Evolutionary conservation across 2,329 filamentous ascomycete species (phyloP).

Genomic region (Diaporthe australafricana): DNA sequence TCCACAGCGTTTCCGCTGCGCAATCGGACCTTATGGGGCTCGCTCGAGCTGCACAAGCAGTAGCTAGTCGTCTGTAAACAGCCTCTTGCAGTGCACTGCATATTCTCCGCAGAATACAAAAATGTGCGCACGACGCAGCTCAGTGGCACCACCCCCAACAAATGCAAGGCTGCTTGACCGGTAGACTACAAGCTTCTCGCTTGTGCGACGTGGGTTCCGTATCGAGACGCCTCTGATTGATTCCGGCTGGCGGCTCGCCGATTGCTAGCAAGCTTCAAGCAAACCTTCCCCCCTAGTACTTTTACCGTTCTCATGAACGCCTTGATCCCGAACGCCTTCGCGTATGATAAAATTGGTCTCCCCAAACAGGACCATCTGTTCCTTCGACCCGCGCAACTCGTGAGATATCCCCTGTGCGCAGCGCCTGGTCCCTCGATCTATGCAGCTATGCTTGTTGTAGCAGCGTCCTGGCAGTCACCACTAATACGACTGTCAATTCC

Average conservation of each 20-base stretch:
- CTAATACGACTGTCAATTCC: background rate
- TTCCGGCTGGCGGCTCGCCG: background rate
- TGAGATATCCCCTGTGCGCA: background rate
- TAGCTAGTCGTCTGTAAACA: background rate
- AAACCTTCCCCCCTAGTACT: background rate
- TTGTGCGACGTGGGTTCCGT: background rate
- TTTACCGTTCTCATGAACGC: constrained; percentile 14
- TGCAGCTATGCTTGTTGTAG: background rate
- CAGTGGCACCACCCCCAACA: constrained; percentile 4
- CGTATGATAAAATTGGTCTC: background rate
- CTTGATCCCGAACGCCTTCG: constrained; percentile 29
- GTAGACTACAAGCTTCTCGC: constrained; percentile 10
- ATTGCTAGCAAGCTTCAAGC: background rate
- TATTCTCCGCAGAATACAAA: constrained; percentile 21
- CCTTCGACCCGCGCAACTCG: background rate
- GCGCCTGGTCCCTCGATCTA: background rate
- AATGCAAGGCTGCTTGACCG: constrained; percentile 5
- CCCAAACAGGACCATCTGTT: background rate
- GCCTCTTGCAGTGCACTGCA: background rate
- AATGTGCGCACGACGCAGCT: background rate
- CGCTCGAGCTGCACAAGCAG: constrained; percentile 2
- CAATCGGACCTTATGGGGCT: constrained; percentile 13
- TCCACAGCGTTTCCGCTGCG: constrained; percentile 14
- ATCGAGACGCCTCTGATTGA: background rate
- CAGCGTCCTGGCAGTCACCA: background rate